Conservation (phyloP, 2,329 filamentous ascomycete genomes). For the Cladophialophora exuberans region DNA sequence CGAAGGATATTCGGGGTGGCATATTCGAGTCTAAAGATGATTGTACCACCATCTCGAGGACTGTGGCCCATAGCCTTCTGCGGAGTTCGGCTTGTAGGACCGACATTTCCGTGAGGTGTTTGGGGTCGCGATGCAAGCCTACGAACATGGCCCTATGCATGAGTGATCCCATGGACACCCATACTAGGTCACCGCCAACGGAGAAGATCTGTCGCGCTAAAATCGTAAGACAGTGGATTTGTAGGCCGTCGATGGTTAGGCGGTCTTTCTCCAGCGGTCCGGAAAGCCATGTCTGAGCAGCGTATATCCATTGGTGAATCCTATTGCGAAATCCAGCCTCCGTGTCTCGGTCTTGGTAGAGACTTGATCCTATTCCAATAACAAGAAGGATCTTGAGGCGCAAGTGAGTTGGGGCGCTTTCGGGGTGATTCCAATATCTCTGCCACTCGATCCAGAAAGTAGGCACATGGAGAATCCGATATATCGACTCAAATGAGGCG, state of each 20-base stretch:
- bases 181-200: slow-evolving; percentile 41
- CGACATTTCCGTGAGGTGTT: slow-evolving; percentile 28
- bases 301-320: slow-evolving; percentile 36
- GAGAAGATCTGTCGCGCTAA: slow-evolving; percentile 39
- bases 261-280: slow-evolving; percentile 40
- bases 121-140: slow-evolving; percentile 41
- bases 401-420: slow-evolving; percentile 27
- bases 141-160: slow-evolving; percentile 36
- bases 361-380: slow-evolving; percentile 38
- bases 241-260: slow-evolving; percentile 38
- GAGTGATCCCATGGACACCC: slow-evolving; percentile 40
- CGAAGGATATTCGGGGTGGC: slow-evolving; percentile 35
- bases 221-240: slow-evolving; percentile 41
- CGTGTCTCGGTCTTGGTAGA: not conserved
- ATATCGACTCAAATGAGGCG: slow-evolving; percentile 36
- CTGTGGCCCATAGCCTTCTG: slow-evolving; percentile 41
- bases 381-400: slow-evolving; percentile 41
- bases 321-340: not conserved
- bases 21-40: slow-evolving; percentile 38
- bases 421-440: slow-evolving; percentile 32
- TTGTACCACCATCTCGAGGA: slow-evolving; percentile 41
- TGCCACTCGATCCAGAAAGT: slow-evolving; percentile 40
- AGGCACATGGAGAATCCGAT: slow-evolving; percentile 41
- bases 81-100: slow-evolving; percentile 34
- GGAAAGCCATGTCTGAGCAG: slow-evolving; percentile 42